Conservation (phyloP, 768 basidiomycete species). For the Lactarius akahatsu region DNA sequence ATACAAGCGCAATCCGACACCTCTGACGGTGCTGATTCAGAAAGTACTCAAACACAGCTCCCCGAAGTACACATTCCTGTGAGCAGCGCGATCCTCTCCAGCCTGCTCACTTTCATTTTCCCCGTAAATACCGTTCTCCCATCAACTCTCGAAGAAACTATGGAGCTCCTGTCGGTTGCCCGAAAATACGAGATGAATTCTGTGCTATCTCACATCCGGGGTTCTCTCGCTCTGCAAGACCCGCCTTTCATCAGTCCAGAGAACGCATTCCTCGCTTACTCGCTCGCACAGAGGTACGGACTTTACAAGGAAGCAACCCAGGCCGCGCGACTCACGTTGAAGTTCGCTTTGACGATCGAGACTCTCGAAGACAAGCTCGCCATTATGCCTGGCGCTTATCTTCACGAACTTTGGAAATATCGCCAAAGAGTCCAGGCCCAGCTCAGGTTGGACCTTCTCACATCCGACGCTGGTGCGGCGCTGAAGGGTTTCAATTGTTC, state of each 20-base stretch:
- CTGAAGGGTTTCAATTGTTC: background rate
- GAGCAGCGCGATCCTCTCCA: constrained; percentile 1
- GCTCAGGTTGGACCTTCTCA: background rate
- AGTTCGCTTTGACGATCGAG: constrained; percentile 1
- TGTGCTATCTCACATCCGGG: constrained; percentile 1
- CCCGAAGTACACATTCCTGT: background rate
- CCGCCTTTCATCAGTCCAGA: constrained; percentile 1
- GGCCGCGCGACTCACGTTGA: constrained; percentile 2
- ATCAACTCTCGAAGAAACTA: background rate
- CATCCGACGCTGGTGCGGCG: background rate
- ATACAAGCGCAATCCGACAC: background rate
- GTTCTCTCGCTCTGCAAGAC: background rate
- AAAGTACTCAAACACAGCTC: background rate
- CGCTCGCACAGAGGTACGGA: background rate
- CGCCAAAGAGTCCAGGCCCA: background rate
- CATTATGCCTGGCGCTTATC: background rate
- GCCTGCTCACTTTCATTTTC: constrained; percentile 2
- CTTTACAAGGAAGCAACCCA: constrained; percentile 3
- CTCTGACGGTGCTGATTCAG: background rate
- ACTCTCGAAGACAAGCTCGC: background rate
- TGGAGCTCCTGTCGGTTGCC: constrained; percentile 18
- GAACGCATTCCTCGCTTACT: background rate
- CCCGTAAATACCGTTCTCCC: background rate
- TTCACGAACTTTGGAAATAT: constrained; percentile 16
- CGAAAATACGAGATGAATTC: constrained; percentile 14